These are phyloP conservation scores for Brettanomyces naardenensis DNA, from an alignment of 805 yeast species.

Conservation along the genomic window DNA sequence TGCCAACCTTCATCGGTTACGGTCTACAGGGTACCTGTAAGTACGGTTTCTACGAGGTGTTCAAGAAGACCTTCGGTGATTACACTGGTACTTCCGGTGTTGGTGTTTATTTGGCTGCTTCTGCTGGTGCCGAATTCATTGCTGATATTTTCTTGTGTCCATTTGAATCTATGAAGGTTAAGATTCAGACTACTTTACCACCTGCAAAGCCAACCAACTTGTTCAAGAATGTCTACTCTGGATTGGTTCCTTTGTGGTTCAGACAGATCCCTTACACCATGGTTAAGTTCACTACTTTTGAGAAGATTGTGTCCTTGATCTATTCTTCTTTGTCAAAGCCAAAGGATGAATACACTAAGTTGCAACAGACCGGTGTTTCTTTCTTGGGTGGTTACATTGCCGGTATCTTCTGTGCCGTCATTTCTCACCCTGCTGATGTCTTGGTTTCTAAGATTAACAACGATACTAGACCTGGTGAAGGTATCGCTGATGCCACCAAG, in stretches of 20 bases:
- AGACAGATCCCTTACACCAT: conserved; percentile 98
- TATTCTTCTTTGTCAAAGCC: conserved; percentile 64
- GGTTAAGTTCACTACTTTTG: conserved; percentile 95
- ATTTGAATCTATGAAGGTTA: conserved; percentile 90
- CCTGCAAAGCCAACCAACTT: conserved; percentile 62
- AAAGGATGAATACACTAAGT: conserved; percentile 58
- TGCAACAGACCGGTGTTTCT: conserved; percentile 89
- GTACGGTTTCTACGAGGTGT: conserved; percentile 89
- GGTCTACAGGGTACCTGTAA: conserved; percentile 96
- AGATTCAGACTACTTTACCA: conserved; percentile 88
- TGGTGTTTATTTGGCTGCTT: conserved; percentile 68
- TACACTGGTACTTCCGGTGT: conserved; percentile 66
- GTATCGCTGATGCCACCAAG: conserved; percentile 54
- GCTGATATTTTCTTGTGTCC: conserved; percentile 92
- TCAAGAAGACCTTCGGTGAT: conserved; percentile 72
- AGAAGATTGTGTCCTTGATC: conserved; percentile 77
- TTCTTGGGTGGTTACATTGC: conserved; percentile 96
- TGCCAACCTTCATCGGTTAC: conserved; percentile 90
- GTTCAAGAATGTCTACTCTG: conserved; percentile 68
- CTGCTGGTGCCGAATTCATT: conserved; percentile 89
- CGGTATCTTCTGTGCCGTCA: conserved; percentile 92
- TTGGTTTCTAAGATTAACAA: conserved; percentile 91
- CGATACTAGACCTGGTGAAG: conserved; percentile 57
- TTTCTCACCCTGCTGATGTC: conserved; percentile 98
- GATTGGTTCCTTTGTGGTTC: conserved; percentile 87